Evolutionary conservation across 768 basidiomycete genomes (phyloP).

Genomic region (Saitozyma sp.): DNA sequence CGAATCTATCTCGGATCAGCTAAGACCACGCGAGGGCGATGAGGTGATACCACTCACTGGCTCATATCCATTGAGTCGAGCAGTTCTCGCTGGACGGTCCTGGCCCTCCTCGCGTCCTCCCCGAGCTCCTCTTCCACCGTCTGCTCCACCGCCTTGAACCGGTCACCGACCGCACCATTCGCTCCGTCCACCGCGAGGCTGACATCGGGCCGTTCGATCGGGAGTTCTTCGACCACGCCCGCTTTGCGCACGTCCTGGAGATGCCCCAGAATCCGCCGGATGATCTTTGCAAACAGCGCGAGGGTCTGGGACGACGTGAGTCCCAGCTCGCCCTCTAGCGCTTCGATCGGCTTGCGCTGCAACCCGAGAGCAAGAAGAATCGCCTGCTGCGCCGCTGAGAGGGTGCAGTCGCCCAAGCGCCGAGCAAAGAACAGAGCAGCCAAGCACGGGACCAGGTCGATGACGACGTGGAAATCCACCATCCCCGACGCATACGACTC

Average conservation of each 20-base stretch:
- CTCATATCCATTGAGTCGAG: slow-evolving; percentile 82
- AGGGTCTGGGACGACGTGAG: slow-evolving; percentile 83
- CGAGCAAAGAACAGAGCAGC: slow-evolving; percentile 81
- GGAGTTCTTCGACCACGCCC: slow-evolving; percentile 65
- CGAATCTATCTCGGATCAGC: slow-evolving; percentile 46
- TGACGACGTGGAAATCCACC: slow-evolving; percentile 93
- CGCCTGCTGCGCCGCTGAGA: slow-evolving; percentile 87
- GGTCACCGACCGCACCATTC: background rate
- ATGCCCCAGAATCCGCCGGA: slow-evolving; percentile 77
- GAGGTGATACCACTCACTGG: slow-evolving; percentile 63
- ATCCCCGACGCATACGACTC: slow-evolving; percentile 88
- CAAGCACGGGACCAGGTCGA: slow-evolving; percentile 82
- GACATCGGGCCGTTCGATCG: slow-evolving; percentile 43
- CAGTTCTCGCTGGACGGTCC: slow-evolving; percentile 72
- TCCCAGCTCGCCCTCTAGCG: slow-evolving; percentile 78
- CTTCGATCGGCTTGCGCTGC: slow-evolving; percentile 85
- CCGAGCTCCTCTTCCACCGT: slow-evolving; percentile 65
- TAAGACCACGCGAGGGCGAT: background rate
- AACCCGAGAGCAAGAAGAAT: slow-evolving; percentile 85
- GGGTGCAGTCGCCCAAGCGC: slow-evolving; percentile 61
- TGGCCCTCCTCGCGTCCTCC: slow-evolving; percentile 57
- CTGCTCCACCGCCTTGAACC: slow-evolving; percentile 38
- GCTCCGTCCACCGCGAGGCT: slow-evolving; percentile 7
- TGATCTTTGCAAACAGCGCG: slow-evolving; percentile 85
- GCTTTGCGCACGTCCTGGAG: slow-evolving; percentile 77